Evolutionary conservation across 1,284 basidiomycete genomes (phyloP).

Genomic region (Melanopsichium pennsylvanicum): DNA sequence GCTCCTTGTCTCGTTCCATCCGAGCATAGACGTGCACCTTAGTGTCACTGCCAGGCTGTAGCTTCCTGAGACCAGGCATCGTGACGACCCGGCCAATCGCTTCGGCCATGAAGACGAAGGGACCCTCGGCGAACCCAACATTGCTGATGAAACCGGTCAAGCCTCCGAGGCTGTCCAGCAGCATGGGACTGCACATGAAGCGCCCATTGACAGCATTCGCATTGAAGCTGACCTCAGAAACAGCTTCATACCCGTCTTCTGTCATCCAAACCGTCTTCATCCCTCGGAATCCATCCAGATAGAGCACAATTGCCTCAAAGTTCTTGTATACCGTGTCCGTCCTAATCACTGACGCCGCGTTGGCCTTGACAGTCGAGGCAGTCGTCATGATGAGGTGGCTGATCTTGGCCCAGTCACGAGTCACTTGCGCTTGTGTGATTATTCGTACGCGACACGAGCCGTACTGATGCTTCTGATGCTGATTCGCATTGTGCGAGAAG

Average conservation of each 20-base stretch:
- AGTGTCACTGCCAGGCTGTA: conserved; percentile 16
- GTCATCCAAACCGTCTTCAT: conserved; percentile 45
- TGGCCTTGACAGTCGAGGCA: conserved; percentile 6
- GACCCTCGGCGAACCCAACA: conserved; percentile 34
- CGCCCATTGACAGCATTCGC: conserved; percentile 26
- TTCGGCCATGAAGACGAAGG: conserved; percentile 45
- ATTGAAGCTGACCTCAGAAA: conserved; percentile 26
- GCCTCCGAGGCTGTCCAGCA: conserved; percentile 45
- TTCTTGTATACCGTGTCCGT: conserved; percentile 33
- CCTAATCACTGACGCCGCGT: conserved; percentile 17
- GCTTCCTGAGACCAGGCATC: conserved; percentile 14
- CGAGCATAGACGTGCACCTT: conserved; percentile 25
- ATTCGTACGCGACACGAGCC: conserved; percentile 35
- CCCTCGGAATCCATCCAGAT: conserved; percentile 39
- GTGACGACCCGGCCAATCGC: conserved; percentile 35
- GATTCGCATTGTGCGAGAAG: conserved; percentile 35
- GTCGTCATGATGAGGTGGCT: conserved; percentile 26
- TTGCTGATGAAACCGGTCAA: conserved; percentile 53
- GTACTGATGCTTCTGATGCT: conserved; percentile 42
- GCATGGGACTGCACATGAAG: conserved; percentile 43
- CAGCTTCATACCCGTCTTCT: conserved; percentile 35
- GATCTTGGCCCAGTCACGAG: conserved; percentile 25
- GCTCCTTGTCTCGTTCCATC: conserved; percentile 33
- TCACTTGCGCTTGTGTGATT: background rate
- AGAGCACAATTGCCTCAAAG: conserved; percentile 47